phyloP scores from a whole-genome alignment of 345 rosid genomes.

The Microthlaspi erraticum region DNA sequence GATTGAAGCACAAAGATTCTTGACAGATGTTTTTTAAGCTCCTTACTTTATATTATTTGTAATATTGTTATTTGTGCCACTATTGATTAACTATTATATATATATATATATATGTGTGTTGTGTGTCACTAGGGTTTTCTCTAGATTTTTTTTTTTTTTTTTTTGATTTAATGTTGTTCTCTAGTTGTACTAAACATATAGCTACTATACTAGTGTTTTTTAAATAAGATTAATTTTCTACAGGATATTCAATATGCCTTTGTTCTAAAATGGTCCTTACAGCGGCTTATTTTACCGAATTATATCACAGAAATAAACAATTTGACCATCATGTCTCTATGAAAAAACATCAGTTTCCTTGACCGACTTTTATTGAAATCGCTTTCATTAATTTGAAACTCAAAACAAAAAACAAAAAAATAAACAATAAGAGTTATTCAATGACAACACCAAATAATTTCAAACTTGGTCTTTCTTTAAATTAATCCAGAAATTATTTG shows the following conservation, averaged over 20 bases:
- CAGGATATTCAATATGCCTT: constrained; percentile 26
- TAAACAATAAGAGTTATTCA: no score
- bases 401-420: not conserved
- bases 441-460: no score
- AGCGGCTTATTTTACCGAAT: constrained; percentile 13
- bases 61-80: constrained; percentile 37
- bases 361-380: constrained; percentile 11
- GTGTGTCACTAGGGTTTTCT: constrained; percentile 29
- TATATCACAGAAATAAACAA: constrained; percentile 6
- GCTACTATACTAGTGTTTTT: constrained; percentile 14
- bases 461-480: no score
- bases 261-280: constrained; percentile 28
- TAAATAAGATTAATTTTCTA: constrained; percentile 29
- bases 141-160: not conserved
- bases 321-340: not conserved
- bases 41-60: constrained; percentile 27
- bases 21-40: constrained; percentile 38
- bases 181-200: constrained; percentile 29
- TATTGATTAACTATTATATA: constrained; percentile 34
- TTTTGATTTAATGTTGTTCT: not conserved
- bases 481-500: no score
- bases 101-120: constrained; percentile 1
- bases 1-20: constrained; percentile 44
- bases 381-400: not conserved
- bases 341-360: constrained; percentile 3